phyloP scores from a whole-genome alignment of 2,329 filamentous ascomycete species.

The Penicillium sp. region DNA sequence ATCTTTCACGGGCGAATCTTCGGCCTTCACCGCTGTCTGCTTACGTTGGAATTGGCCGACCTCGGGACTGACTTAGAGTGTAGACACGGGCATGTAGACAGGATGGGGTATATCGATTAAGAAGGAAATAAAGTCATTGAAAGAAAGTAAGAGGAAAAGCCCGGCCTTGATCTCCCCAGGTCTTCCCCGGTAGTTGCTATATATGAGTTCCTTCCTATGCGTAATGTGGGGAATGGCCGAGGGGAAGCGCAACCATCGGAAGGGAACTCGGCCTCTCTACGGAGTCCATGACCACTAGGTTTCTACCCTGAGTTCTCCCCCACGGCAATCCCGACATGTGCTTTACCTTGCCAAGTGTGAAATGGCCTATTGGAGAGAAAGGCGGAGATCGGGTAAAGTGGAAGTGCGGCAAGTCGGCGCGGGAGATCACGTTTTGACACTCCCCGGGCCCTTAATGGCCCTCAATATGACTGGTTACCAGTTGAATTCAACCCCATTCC shows the following conservation, averaged over 20 bases:
- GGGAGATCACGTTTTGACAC: neutral
- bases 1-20: slow-evolving; percentile 3
- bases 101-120: neutral
- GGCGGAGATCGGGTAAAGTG: slow-evolving; percentile 9
- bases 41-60: neutral
- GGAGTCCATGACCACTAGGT: neutral
- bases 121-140: neutral
- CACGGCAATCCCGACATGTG: neutral
- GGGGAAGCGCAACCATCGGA: neutral
- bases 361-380: neutral
- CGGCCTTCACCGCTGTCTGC: slow-evolving; percentile 6
- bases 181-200: neutral
- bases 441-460: neutral
- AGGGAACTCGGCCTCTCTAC: neutral
- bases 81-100: neutral
- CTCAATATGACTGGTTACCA: neutral
- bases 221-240: slow-evolving; percentile 4
- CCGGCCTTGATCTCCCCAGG: neutral
- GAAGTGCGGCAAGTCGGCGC: neutral
- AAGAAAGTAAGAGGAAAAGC: neutral
- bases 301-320: neutral
- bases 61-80: neutral
- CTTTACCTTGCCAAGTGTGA: neutral
- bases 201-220: neutral
- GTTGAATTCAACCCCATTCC: too few relatives aligned